Base-by-base conservation (phyloP, 1,284 basidiomycete genomes). In the Ustilago crameri region DNA sequence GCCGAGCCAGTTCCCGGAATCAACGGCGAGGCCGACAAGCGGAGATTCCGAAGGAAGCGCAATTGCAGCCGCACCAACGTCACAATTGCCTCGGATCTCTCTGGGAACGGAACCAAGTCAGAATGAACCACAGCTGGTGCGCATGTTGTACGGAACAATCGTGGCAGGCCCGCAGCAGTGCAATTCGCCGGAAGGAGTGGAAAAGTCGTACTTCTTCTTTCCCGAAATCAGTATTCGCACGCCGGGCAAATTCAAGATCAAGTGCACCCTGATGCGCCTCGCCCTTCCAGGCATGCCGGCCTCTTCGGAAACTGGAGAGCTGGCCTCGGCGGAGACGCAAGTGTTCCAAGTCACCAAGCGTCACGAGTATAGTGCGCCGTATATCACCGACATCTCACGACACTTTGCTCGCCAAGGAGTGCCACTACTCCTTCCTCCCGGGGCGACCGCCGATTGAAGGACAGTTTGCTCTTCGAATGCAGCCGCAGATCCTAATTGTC, bases 111-210 rank as follows among this genome's bases (percentile, higher is more conserved):
- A 30, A 30, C 30, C 30, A 30, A 5, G 35, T 15, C 35, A 37
- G 17, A 15, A 37, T 15, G 35, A 30, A 0, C 24, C 55, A 1
- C 44, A 45, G 18, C 45, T 66, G 0, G 60, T 48, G 5, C 51
- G 73, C 2, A 77, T 77, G 75, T 52, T 77, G n/a, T 77, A 77
- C 20, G 75, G 75, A 9, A 75, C 75, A 5, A 54, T 75, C 20
- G 61, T 64, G 1, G 69, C 73, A 0, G 71, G 58, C 20, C 57
- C 75, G 5, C 68, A 67, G 35, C 56, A 38, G 22, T 55, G 60
- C 24, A 22, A 40, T 0, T 35, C 61, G 30, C 68, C 35, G 5
- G 48, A 32, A 22, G 32, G 44, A 4, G 46, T 42, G 18, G 43
- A 58, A 9, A 60, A 57, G 30, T 42, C 57, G 1, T 71, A 60